phyloP scores from a whole-genome alignment of 805 yeast genomes.

The Candida tibetensis region DNA sequence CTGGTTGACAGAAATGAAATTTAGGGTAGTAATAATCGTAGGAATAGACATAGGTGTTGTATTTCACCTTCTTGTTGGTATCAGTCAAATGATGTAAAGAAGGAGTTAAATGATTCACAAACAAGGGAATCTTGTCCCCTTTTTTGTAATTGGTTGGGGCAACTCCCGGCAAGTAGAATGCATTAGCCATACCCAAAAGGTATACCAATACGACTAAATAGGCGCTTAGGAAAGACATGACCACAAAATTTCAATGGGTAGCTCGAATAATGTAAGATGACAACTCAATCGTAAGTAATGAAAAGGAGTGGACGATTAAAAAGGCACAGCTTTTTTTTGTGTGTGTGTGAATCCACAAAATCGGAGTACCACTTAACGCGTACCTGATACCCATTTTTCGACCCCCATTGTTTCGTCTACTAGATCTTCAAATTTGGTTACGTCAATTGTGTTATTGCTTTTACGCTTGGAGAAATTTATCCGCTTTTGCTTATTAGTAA shows the following conservation, averaged over 20 bases:
- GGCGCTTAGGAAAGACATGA: not conserved
- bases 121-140: conserved; percentile 70
- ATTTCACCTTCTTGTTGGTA: conserved; percentile 28
- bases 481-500: conserved; percentile 31
- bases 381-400: not conserved
- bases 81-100: conserved; percentile 43
- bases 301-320: too few species aligned
- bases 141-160: conserved; percentile 86
- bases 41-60: conserved; percentile 61
- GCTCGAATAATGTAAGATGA: too few species aligned
- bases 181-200: conserved; percentile 30
- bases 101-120: conserved; percentile 91
- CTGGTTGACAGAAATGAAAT: conserved; percentile 82
- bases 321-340: too few species aligned
- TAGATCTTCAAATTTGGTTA: not conserved
- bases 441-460: conserved; percentile 5
- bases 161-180: conserved; percentile 91
- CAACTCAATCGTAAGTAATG: not conserved
- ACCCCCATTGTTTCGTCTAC: not conserved
- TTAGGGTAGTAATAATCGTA: conserved; percentile 81
- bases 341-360: not conserved
- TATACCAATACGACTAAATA: conserved; percentile 16
- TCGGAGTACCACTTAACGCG: not conserved
- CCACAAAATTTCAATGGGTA: not conserved
- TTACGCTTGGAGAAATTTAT: conserved; percentile 12